Conservation (phyloP, 2,329 filamentous ascomycete genomes). For the Trichoderma arundinaceum region DNA sequence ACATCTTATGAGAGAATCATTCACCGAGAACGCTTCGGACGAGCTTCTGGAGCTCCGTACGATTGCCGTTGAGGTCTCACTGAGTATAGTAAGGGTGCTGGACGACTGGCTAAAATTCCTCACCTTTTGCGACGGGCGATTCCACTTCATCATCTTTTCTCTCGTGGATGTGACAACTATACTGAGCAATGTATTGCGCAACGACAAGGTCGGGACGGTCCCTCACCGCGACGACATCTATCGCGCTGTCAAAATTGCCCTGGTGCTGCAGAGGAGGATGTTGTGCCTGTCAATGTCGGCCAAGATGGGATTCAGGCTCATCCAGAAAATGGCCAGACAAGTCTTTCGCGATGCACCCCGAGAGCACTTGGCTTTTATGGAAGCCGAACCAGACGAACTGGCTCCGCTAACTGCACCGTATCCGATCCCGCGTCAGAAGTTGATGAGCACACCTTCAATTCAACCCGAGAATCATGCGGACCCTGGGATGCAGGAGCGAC, state of each 20-base stretch:
- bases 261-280: conserved; percentile 43
- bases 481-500: not conserved
- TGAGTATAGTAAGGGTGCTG: conserved; percentile 50
- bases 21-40: conserved; percentile 39
- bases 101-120: conserved; percentile 51
- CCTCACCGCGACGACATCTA: conserved; percentile 48
- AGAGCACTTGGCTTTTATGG: not conserved
- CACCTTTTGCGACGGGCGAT: conserved; percentile 53
- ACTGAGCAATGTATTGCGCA: conserved; percentile 56
- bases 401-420: not conserved
- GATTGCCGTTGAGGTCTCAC: conserved; percentile 50
- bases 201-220: conserved; percentile 50
- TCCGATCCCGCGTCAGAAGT: not conserved
- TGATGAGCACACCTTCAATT: not conserved
- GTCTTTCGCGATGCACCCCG: not conserved
- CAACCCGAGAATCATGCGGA: not conserved
- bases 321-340: conserved; percentile 37
- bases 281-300: conserved; percentile 44
- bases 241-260: conserved; percentile 46
- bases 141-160: conserved; percentile 58
- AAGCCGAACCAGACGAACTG: not conserved
- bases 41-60: conserved; percentile 46
- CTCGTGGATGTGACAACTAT: conserved; percentile 58
- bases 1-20: conserved; percentile 47
- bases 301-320: conserved; percentile 45